Conservation (phyloP, 2,329 filamentous ascomycete genomes). For the Cadophora malorum region DNA sequence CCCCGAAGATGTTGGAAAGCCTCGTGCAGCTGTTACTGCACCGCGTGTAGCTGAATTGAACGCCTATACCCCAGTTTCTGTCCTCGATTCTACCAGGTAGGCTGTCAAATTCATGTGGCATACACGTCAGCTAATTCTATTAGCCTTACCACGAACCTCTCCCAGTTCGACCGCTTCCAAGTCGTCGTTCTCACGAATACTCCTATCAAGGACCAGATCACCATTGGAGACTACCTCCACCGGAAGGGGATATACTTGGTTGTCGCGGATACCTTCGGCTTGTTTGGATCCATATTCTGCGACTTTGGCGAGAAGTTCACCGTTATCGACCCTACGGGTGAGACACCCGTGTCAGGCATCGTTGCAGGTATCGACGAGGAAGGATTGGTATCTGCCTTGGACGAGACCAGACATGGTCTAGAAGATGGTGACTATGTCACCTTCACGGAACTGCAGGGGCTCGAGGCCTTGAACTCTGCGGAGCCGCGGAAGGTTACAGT, state of each 20-base stretch:
- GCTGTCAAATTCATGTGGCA: constrained; percentile 18
- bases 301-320: constrained; percentile 97
- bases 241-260: constrained; percentile 91
- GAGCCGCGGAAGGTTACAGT: constrained; percentile 91
- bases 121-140: constrained; percentile 33
- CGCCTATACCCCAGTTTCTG: constrained; percentile 88
- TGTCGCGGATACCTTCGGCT: constrained; percentile 85
- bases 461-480: constrained; percentile 84
- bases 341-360: constrained; percentile 86
- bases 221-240: constrained; percentile 92
- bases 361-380: constrained; percentile 89
- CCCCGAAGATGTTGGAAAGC: constrained; percentile 87
- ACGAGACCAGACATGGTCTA: constrained; percentile 92
- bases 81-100: constrained; percentile 69
- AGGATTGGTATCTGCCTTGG: constrained; percentile 88
- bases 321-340: constrained; percentile 86
- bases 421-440: constrained; percentile 97
- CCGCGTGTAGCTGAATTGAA: constrained; percentile 94
- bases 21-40: constrained; percentile 83
- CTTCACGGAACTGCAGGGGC: constrained; percentile 90
- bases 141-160: constrained; percentile 77
- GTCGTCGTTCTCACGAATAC: constrained; percentile 90
- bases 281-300: constrained; percentile 96
- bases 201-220: constrained; percentile 78
- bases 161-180: constrained; percentile 88